phyloP scores from a whole-genome alignment of 164 flowering plant species.

The Vitis vinifera region ASM3070453v1 NC_081822.1:6461501-6462000 shows the following conservation, averaged over 20 bases:
- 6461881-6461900: conserved; percentile 88
- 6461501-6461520: background rate
- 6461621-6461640: background rate
- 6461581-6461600: background rate
- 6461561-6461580: background rate
- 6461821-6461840: conserved; percentile 1
- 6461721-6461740: background rate
- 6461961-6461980: background rate
- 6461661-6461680: background rate
- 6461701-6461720: background rate
- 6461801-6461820: background rate
- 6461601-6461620: background rate
- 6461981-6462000: background rate
- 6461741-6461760: background rate
- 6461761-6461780: too few species aligned
- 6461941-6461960: conserved; percentile 57
- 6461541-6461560: background rate
- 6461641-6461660: background rate
- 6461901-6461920: conserved; percentile 63
- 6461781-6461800: too few species aligned
- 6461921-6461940: conserved; percentile 78
- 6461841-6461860: conserved; percentile 54
- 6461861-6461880: conserved; percentile 72
- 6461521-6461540: background rate
- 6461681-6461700: too few species aligned